A percentile compares a stretch with the other conserved stretches of the same genome.
Conservation (phyloP, 169 alveolate genomes). For the Ichthyophthirius multifiliis region DNA sequence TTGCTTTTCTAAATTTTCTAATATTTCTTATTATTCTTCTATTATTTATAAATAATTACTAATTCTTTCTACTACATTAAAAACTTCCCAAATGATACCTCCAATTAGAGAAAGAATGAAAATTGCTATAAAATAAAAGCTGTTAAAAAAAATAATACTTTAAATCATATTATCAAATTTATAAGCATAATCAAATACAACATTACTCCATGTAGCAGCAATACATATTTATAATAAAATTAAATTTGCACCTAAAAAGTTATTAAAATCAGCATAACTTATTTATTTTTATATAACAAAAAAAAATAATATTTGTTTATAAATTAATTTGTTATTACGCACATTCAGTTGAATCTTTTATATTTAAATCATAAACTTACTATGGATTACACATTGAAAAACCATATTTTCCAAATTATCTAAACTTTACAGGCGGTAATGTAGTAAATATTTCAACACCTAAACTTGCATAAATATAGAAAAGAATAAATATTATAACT, state of each 20-base stretch:
- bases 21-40: no score
- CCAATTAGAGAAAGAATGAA: slow-evolving; percentile 28
- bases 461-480: slow-evolving; percentile 9
- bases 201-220: slow-evolving; percentile 16
- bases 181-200: slow-evolving; percentile 11
- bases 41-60: no score
- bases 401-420: no score
- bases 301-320: no score
- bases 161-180: slow-evolving; percentile 2
- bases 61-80: slow-evolving; percentile 25
- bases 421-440: no score
- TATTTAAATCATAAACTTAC: no score
- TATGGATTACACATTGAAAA: no score
- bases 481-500: background rate
- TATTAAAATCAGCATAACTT: slow-evolving; percentile 16
- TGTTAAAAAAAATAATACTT: slow-evolving; percentile 15
- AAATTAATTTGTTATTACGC: no score
- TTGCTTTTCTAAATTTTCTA: no score
- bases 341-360: no score
- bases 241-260: slow-evolving; percentile 10
- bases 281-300: no score
- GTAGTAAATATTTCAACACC: slow-evolving; percentile 15
- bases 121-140: slow-evolving; percentile 12
- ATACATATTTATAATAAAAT: slow-evolving; percentile 15
- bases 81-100: slow-evolving; percentile 39